These are phyloP conservation scores for Sclerotinia glacialis DNA, from an alignment of 2,329 filamentous ascomycete species.

Conservation along the genomic window DNA sequence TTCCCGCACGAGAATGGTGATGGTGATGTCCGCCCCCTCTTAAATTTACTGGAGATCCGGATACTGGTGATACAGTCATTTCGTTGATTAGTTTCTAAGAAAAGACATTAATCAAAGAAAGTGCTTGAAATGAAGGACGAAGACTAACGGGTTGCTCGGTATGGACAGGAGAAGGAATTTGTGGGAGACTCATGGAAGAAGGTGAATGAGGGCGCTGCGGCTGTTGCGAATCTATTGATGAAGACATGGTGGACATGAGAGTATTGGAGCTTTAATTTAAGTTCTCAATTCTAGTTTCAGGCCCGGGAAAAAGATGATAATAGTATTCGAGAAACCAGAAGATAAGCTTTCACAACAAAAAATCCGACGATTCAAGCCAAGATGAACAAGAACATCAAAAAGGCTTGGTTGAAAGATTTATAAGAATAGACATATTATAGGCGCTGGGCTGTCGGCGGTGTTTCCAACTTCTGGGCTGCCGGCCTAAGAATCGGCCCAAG, in stretches of 20 bases:
- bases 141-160: background rate
- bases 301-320: background rate
- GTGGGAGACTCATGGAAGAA: background rate
- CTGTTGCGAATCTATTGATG: background rate
- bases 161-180: background rate
- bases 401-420: background rate
- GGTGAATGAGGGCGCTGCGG: background rate
- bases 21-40: slow-evolving; percentile 1
- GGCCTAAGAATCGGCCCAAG: background rate
- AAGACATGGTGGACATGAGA: background rate
- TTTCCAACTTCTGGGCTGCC: background rate
- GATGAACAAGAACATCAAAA: background rate
- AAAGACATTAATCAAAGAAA: background rate
- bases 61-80: background rate
- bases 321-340: background rate
- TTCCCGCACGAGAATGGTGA: background rate
- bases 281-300: too few relatives aligned
- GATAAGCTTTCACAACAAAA: background rate
- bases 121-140: background rate
- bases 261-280: background rate
- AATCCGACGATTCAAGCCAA: background rate
- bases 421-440: background rate
- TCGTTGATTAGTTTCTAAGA: background rate
- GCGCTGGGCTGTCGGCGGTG: slow-evolving; percentile 6
- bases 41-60: background rate